Evolutionary conservation across 2,329 filamentous ascomycete species (phyloP), one percentile per base, ranked within the genome.

Genomic region (Epichloe typhina): DNA sequence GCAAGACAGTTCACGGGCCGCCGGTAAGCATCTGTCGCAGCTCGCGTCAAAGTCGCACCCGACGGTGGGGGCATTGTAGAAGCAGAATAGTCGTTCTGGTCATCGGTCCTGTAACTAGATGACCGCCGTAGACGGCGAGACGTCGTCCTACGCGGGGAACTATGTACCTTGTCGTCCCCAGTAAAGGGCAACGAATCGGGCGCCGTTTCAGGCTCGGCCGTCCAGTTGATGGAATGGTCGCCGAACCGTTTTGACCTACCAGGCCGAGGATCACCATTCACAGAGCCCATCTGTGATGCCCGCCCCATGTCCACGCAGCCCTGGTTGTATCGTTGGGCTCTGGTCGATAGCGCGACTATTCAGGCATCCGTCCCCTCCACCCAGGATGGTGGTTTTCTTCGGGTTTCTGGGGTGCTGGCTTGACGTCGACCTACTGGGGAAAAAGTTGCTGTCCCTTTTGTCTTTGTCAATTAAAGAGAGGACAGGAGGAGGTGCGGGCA

Each of bases 1-100:
- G 62, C 55, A 40, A 60, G 52, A 46, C 62, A 58, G 39, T 59
- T 56, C 38, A 56, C 54, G 48, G 59, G 62, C 45, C 62, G 58
- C 53, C 63, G 55, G 54, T 65, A 62, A 37, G 57, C 57, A 53
- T 64, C 62, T 43, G 63, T 63, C 31, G 62, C 56, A 49, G 62
- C 54, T 53, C 59, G 60, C 38, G 55, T 50, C 48, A 56, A 38
- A 31, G 36, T 39, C 15, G 40, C 47, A 47, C 37, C 53, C 46
- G 57, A 59, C 53, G 60, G 57, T 31, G 54, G 60, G 51, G 60
- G 59, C 60, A 64, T 64, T 35, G 53, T 57, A 46, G 58, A 31
- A 44, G 35, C 36, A 50, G 21, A 26, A 36, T 47, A 59, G 50
- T 59, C 58, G 49, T 59, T 57, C 51, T 56, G 58, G 51, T 64